Evolutionary conservation across 768 basidiomycete species (phyloP), one percentile per base, ranked within the genome.

Genomic region (Lactarius akahatsu): DNA sequence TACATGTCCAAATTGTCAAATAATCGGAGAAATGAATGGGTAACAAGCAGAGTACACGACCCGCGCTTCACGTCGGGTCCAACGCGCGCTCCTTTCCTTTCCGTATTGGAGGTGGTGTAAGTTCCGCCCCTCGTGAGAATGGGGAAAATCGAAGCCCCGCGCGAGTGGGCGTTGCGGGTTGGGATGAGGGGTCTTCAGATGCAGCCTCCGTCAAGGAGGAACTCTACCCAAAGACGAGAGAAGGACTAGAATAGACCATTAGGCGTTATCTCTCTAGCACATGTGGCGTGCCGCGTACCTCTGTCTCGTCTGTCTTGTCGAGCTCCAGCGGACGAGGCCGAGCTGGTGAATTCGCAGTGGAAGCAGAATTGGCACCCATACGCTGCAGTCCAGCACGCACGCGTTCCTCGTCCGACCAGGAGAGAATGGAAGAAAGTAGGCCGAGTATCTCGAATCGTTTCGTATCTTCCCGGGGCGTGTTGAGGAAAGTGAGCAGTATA

Each of bases 371-470:
- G 6, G 70, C 65, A 3, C 76, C 76, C 10, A 81, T 76, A 13
- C 89, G 84, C 75, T 89, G 90, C 57, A 97, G 77, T 2, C 96
- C 96, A 2, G 96, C 96, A 69, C 87, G 92, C 77, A 95, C 94
- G 40, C 92, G 86, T 76, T 98, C 97, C 55, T 82, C 79, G 69
- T 99, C 97, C 50, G 85, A 82, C 97, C 97, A 99, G 1, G 85
- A 87, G n/a, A 99, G 83, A 63, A 99, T 88, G 13, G 94, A 91
- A 4, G 92, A 84, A 16, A 99, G 83, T 0, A 99, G 82, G 2
- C 86, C 82, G 15, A 99, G 84, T 89, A 99, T 98, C 77, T 99
- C 97, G 76, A 96, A 99, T 2, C 96, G 88, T 74, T 99, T 99
- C 38, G 89, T 80, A 76, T 99, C 97, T 36, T 88, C 91, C 6